Percentiles rank a stretch among this genome's conserved stretches.
These are phyloP conservation scores for Chlorophyllum brunneum DNA, from an alignment of 768 basidiomycete genomes.

Conservation along the genomic window DNA sequence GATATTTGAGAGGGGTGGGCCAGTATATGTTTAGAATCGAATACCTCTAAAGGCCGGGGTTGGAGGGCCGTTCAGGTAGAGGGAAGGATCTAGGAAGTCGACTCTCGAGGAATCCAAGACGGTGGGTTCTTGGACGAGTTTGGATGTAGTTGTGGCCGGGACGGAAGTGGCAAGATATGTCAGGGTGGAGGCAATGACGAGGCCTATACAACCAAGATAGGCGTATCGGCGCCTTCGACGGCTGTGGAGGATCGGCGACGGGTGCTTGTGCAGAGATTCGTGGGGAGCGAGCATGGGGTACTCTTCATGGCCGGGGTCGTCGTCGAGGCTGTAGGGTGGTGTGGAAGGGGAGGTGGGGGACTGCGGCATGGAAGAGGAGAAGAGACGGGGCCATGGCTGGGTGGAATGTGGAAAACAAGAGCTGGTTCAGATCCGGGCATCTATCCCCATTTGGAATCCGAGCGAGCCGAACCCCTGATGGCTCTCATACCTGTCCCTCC, in stretches of 20 bases:
- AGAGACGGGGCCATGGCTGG: neutral
- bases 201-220: conserved; percentile 3
- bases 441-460: conserved; percentile 8
- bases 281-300: conserved; percentile 8
- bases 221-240: conserved; percentile 5
- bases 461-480: neutral
- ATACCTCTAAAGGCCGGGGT: conserved; percentile 55
- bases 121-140: neutral
- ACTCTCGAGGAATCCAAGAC: neutral
- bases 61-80: conserved; percentile 44
- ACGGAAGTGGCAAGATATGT: conserved; percentile 2
- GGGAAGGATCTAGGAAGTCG: conserved; percentile 14
- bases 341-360: neutral
- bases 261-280: neutral
- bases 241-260: neutral
- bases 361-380: conserved; percentile 3
- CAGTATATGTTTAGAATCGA: conserved; percentile 3
- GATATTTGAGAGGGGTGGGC: neutral
- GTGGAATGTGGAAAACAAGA: neutral
- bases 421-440: neutral
- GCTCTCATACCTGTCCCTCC: neutral
- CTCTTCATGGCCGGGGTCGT: conserved; percentile 1
- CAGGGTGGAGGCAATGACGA: conserved; percentile 3
- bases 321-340: neutral
- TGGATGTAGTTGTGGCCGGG: neutral